These are phyloP conservation scores for Sporothrix euskadiensis DNA, from an alignment of 2,329 filamentous ascomycete genomes.

Conservation along the genomic window DNA sequence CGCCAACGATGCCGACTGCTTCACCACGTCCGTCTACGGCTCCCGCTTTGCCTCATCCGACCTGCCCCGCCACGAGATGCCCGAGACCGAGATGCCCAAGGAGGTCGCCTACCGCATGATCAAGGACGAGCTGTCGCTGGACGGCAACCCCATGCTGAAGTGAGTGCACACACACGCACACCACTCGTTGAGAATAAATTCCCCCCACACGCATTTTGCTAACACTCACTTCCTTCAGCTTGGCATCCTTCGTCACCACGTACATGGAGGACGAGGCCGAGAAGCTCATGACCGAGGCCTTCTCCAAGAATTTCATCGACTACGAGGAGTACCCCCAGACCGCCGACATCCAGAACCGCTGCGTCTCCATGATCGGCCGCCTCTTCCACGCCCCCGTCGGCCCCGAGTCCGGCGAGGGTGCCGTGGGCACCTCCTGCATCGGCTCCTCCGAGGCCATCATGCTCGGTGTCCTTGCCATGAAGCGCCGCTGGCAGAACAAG, in stretches of 20 bases:
- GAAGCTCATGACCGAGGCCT: slow-evolving; percentile 89
- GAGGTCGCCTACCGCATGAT: slow-evolving; percentile 97
- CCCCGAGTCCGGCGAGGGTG: slow-evolving; percentile 54
- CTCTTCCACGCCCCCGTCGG: slow-evolving; percentile 77
- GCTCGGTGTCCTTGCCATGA: slow-evolving; percentile 85
- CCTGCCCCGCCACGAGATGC: slow-evolving; percentile 75
- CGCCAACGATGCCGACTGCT: slow-evolving; percentile 55
- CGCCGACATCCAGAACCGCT: slow-evolving; percentile 87
- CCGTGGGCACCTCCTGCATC: slow-evolving; percentile 84
- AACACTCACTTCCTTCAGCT: neutral
- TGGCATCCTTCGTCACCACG: slow-evolving; percentile 8
- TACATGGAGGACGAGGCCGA: slow-evolving; percentile 79
- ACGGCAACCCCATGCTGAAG: slow-evolving; percentile 88
- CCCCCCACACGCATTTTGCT: no score
- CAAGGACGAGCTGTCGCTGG: slow-evolving; percentile 87
- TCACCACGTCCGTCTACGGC: slow-evolving; percentile 83
- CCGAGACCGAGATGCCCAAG: slow-evolving; percentile 84
- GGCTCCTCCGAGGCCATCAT: slow-evolving; percentile 89
- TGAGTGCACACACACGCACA: slow-evolving; percentile 42
- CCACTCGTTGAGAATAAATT: no score
- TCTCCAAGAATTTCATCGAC: slow-evolving; percentile 94
- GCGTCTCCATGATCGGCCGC: slow-evolving; percentile 84
- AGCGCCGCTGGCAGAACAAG: slow-evolving; percentile 89
- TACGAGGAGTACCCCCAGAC: slow-evolving; percentile 82
- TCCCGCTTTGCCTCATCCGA: slow-evolving; percentile 79